A percentile compares a stretch with the other conserved stretches of the same genome.
Evolutionary conservation across 805 yeast genomes (phyloP).

Genomic region (Pichia membranifaciens): DNA sequence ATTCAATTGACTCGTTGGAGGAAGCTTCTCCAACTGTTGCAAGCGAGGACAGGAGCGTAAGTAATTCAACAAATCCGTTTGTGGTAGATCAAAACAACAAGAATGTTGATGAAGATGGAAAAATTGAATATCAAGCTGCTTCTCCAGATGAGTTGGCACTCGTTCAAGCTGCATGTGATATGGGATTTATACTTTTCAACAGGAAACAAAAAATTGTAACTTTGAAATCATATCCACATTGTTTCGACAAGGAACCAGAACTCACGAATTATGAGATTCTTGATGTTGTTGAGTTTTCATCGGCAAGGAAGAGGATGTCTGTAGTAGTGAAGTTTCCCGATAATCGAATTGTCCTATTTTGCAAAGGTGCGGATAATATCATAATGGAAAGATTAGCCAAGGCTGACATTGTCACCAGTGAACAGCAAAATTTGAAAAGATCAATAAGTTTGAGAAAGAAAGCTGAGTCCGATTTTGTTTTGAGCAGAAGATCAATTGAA

Average conservation of each 20-base stretch:
- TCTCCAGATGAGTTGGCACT: slow-evolving; percentile 96
- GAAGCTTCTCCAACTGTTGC: slow-evolving; percentile 5
- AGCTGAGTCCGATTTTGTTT: slow-evolving; percentile 69
- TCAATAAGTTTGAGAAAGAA: slow-evolving; percentile 59
- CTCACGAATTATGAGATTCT: slow-evolving; percentile 68
- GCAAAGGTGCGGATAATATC: slow-evolving; percentile 95
- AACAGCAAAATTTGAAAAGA: slow-evolving; percentile 56
- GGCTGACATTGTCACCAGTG: slow-evolving; percentile 52
- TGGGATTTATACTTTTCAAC: slow-evolving; percentile 82
- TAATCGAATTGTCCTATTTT: slow-evolving; percentile 64
- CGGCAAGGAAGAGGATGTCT: slow-evolving; percentile 91
- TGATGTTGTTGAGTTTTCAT: slow-evolving; percentile 79
- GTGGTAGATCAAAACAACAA: slow-evolving; percentile 9
- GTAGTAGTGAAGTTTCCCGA: slow-evolving; percentile 75
- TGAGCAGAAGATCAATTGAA: slow-evolving; percentile 48
- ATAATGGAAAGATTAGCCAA: slow-evolving; percentile 68
- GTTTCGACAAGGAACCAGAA: slow-evolving; percentile 59
- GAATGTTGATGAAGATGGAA: slow-evolving; percentile 32
- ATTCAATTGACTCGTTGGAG: slow-evolving; percentile 21
- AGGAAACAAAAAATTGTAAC: slow-evolving; percentile 55
- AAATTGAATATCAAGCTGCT: slow-evolving; percentile 80
- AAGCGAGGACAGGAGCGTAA: not conserved
- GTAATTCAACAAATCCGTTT: not conserved
- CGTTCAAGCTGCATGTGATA: slow-evolving; percentile 89
- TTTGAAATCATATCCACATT: slow-evolving; percentile 76